A percentile compares a stretch with the other conserved stretches of the same genome.
Evolutionary conservation across 2,329 filamentous ascomycete species (phyloP).

Genomic region (Alternaria consortialis): DNA sequence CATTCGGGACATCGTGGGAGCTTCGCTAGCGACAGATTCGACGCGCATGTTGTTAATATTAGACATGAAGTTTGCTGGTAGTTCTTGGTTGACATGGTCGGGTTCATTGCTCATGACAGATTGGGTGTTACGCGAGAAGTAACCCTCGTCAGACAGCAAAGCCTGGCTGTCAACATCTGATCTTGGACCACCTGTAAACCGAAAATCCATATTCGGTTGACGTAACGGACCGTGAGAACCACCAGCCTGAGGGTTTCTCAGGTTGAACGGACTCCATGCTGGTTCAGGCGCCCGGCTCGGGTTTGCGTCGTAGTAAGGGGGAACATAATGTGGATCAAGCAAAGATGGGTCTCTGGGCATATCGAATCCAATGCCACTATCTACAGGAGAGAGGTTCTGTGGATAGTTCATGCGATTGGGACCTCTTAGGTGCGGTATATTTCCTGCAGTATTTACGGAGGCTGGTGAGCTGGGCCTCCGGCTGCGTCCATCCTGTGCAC

Average conservation of each 20-base stretch:
- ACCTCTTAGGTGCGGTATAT: slow-evolving; percentile 16
- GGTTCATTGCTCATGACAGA: slow-evolving; percentile 46
- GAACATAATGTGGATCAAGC: slow-evolving; percentile 22
- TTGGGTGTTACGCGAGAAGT: slow-evolving; percentile 37
- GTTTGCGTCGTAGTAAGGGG: slow-evolving; percentile 18
- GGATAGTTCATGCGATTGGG: slow-evolving; percentile 11
- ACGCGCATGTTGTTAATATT: slow-evolving; percentile 31
- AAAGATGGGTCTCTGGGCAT: slow-evolving; percentile 20
- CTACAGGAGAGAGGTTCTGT: slow-evolving; percentile 14
- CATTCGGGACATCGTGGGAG: slow-evolving; percentile 21
- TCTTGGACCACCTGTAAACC: slow-evolving; percentile 23
- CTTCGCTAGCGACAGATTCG: slow-evolving; percentile 23
- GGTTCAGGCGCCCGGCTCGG: slow-evolving; percentile 29
- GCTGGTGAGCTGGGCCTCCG: slow-evolving; percentile 29
- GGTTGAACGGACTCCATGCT: slow-evolving; percentile 40
- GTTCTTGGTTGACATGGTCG: slow-evolving; percentile 28
- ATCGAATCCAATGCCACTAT: slow-evolving; percentile 15
- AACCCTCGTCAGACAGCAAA: slow-evolving; percentile 44
- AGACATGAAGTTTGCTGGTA: slow-evolving; percentile 26
- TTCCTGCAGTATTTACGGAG: slow-evolving; percentile 22
- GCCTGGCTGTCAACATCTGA: slow-evolving; percentile 37
- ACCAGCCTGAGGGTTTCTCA: slow-evolving; percentile 22
- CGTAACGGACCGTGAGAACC: slow-evolving; percentile 8
- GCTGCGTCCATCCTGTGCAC: slow-evolving; percentile 17
- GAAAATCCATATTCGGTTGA: slow-evolving; percentile 25